Evolutionary conservation across 2,329 filamentous ascomycete genomes (phyloP), one percentile per base, ranked within the genome.

Genomic region (Cordyceps pruinosa): DNA sequence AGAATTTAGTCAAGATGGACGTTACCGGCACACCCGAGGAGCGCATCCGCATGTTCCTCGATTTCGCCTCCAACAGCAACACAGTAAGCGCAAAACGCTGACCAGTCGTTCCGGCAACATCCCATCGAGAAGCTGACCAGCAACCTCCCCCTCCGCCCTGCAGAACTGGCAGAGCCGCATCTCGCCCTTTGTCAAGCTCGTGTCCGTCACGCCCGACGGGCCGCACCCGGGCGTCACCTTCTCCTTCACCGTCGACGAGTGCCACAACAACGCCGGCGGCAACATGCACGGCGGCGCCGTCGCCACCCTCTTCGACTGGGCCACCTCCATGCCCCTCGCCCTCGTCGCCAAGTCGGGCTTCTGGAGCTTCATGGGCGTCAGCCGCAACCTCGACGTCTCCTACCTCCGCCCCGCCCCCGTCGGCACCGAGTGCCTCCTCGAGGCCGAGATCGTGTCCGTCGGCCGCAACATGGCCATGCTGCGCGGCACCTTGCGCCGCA

Each of bases 281-380:
- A 85, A 79, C 70, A 70, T 87, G 56, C 83, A 86, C 65, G 83
- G 83, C 54, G 84, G 83, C 19, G 85, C 83, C 61, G 77, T 82
- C 0, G 80, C 87, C 2, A 85, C 85, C 0, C 70, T 90, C 4
- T 85, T 89, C 62, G 88, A 90, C 70, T 73, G 81, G 58, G 78
- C 82, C 63, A 89, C 87, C 0, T 82, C 82, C 3, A 68, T 82
- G 19, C 75, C 83, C 4, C 69, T 89, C 13, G 69, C 78, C 10
- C 75, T 85, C 37, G 68, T 86, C 52, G 77, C 78, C 45, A 73
- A 72, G 23, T 81, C 80, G 0, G 86, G 84, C 6, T 83, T 79
- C 67, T 88, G 86, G 80, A 72, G 76, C 57, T 73, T 72, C 39
- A 75, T 85, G 25, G 86, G 87, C 37, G 85, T 90, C 26, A 84